These are phyloP conservation scores for Populus hybrid DNA, from an alignment of 441 rosid genomes.

Conservation along the genomic window DNA sequence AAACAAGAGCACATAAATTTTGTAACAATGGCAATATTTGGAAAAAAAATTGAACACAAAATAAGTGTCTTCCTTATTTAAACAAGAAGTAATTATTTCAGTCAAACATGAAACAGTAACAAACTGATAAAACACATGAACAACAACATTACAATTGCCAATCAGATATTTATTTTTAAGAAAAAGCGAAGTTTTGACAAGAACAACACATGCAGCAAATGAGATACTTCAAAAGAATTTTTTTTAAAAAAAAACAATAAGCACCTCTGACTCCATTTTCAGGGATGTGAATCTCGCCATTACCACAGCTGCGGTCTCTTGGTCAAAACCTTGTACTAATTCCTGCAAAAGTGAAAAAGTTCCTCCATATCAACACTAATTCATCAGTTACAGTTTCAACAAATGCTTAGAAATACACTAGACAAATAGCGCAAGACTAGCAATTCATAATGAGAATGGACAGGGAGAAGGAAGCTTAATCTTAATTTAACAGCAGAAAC, in stretches of 20 bases:
- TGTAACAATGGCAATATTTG: neutral
- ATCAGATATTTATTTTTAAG: neutral
- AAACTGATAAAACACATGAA: neutral
- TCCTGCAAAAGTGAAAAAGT: conserved; percentile 47
- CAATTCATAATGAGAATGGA: neutral
- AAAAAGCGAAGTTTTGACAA: neutral
- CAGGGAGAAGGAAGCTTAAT: neutral
- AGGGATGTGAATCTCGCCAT: conserved; percentile 86
- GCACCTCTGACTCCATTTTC: conserved; percentile 97
- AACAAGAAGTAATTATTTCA: neutral
- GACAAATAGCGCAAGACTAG: neutral
- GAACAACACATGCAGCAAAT: neutral
- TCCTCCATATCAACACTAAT: conserved; percentile 12
- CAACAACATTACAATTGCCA: neutral
- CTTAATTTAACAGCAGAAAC: neutral
- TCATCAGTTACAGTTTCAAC: neutral
- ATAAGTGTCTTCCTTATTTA: neutral
- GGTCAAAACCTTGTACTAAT: conserved; percentile 91
- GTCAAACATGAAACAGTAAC: neutral
- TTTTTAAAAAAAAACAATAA: neutral
- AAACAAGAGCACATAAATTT: neutral
- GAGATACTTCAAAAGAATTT: neutral
- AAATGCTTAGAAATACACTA: neutral
- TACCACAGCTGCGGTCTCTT: conserved; percentile 97
- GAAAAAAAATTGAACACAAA: neutral